Evolutionary conservation across 495 filamentous ascomycete genomes (phyloP), one percentile per base, ranked within the genome.

Genomic region (Penicillium lagena): DNA sequence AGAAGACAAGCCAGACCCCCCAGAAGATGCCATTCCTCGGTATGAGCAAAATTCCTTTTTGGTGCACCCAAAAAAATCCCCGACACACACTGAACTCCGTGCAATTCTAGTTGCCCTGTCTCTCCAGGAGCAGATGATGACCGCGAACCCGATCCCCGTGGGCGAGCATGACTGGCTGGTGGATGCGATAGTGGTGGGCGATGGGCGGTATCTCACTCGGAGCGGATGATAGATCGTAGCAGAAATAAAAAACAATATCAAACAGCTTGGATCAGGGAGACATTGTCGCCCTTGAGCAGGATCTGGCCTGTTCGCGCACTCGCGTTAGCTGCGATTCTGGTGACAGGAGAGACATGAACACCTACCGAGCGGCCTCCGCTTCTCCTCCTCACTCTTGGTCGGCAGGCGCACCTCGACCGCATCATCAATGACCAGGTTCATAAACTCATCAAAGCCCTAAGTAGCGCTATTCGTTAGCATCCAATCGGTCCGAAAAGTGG

Each of bases 351-450:
- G 12, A 29, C 8, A 9, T 43, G 13, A 12, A 29, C 82, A 29
- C 82, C 53, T 76, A 95, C 93, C 94, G 34, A 97, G 60, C 15
- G 80, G 77, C 51, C 89, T 77, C 52, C 89, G 77, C 54, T 77
- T 85, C 68, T 95, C 90, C 35, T 80, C 80, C 43, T 86, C 82
- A 9, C 78, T 81, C 71, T 95, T 95, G 41, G 85, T 87, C 42
- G 86, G 74, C 60, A 85, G 77, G 66, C 85, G 87, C 32, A 98
- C 89, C 67, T 97, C 93, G 43, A 95, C 80, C 31, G 93, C 93
- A 56, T 98, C 89, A 58, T 96, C 91, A 40, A 97, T 78, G 29
- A 97, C 93, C 35, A 98, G 76, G 66, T 98, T 98, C 94, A 98
- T 97, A 68, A 96, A 98, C 63, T 98, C 93, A 64, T 98, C 93